These are phyloP conservation scores for Usnea hakonensis DNA, from an alignment of 495 filamentous ascomycete species.

Conservation along the genomic window DNA sequence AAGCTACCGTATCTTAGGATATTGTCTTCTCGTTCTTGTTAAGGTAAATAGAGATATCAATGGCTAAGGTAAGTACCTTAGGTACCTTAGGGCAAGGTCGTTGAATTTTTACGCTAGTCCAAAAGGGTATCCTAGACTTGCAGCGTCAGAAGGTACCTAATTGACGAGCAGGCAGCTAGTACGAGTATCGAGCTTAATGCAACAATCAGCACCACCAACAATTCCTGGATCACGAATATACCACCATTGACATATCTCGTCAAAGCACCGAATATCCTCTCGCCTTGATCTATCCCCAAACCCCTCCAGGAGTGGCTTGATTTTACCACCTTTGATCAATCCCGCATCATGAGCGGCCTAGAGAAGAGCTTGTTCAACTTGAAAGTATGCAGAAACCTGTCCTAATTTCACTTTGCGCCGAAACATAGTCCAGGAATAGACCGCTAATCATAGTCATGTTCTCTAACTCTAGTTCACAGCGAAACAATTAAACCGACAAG, in stretches of 20 bases:
- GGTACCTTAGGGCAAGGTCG: too few species aligned
- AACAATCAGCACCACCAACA: too few species aligned
- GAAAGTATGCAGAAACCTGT: neutral
- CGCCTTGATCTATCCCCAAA: neutral
- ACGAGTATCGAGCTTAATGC: neutral
- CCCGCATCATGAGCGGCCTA: neutral
- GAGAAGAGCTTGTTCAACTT: slow-evolving; percentile 11
- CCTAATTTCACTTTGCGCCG: neutral
- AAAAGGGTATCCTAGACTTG: neutral
- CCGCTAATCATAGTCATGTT: neutral
- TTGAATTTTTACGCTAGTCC: too few species aligned
- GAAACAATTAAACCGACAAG: slow-evolving; percentile 74
- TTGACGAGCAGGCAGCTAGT: neutral
- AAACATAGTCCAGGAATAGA: neutral
- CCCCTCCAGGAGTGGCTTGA: neutral
- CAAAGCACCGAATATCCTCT: neutral
- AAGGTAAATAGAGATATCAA: too few species aligned
- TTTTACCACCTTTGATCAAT: neutral
- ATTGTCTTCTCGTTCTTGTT: too few species aligned
- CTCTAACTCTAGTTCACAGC: slow-evolving; percentile 57
- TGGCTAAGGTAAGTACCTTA: too few species aligned
- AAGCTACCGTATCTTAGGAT: too few species aligned
- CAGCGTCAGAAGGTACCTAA: neutral
- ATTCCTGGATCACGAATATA: too few species aligned
- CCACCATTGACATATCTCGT: neutral